Percentiles rank a stretch among this genome's conserved stretches.
These are phyloP conservation scores for Pittosporum tobira DNA, from an alignment of 129 eudicot genomes.

Conservation along the genomic window DNA sequence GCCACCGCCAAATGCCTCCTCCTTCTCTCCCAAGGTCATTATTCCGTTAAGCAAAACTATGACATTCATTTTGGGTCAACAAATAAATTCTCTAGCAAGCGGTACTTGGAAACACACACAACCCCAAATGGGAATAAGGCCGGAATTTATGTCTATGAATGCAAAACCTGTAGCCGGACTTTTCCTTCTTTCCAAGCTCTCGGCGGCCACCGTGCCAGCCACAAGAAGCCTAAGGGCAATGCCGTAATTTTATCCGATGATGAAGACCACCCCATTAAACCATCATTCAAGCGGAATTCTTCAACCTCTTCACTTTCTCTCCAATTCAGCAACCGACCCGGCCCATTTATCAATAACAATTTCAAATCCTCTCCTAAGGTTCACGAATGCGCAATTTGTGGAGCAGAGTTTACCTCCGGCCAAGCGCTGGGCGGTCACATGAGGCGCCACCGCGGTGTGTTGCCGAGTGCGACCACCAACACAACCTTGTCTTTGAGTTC, in stretches of 20 bases:
- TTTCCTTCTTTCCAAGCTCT: conserved; percentile 87
- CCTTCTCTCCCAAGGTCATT: conserved; percentile 52
- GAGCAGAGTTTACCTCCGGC: conserved; percentile 84
- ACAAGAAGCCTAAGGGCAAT: conserved; percentile 62
- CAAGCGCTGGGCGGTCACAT: conserved; percentile 98
- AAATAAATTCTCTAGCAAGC: conserved; percentile 44
- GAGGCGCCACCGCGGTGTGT: conserved; percentile 82
- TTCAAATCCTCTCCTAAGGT: too few relatives aligned
- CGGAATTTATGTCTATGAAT: conserved; percentile 51
- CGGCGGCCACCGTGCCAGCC: conserved; percentile 92
- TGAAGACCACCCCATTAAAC: not conserved
- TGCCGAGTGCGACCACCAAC: conserved; percentile 5
- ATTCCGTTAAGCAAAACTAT: not conserved
- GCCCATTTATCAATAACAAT: conserved; percentile 12
- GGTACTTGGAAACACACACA: conserved; percentile 29
- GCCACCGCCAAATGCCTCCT: conserved; percentile 68
- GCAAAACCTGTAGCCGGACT: conserved; percentile 69
- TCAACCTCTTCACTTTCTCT: conserved; percentile 44
- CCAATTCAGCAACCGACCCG: conserved; percentile 24
- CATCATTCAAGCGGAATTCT: conserved; percentile 18
- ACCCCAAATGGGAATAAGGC: conserved; percentile 18
- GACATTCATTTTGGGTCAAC: not conserved
- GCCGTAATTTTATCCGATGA: conserved; percentile 19
- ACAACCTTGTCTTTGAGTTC: conserved; percentile 37
- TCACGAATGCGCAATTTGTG: conserved; percentile 86